These are phyloP conservation scores for Dissophora globulifera DNA, from an alignment of 192 early-diverging fungal genomes.

Conservation along the genomic window DNA sequence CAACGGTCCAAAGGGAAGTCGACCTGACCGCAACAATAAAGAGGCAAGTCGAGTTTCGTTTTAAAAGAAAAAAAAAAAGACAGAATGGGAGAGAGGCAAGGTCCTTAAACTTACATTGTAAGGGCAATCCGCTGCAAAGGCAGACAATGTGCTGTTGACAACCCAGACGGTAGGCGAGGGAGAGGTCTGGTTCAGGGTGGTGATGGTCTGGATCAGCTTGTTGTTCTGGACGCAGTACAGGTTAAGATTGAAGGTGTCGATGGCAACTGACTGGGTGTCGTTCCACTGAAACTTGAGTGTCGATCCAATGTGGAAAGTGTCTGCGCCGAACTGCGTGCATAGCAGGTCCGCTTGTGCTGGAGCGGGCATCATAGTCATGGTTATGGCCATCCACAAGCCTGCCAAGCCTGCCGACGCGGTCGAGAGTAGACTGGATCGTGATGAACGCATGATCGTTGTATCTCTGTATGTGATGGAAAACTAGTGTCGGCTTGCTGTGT, in stretches of 20 bases:
- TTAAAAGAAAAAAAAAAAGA: conserved; percentile 5
- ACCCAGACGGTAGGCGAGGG: conserved; percentile 14
- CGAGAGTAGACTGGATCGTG: conserved; percentile 16
- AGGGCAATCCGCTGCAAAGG: conserved; percentile 3
- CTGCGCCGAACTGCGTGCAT: conserved; percentile 20
- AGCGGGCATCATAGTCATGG: background rate
- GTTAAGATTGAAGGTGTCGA: conserved; percentile 31
- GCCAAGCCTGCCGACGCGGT: background rate
- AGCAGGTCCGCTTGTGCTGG: conserved; percentile 17
- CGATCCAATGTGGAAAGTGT: conserved; percentile 35
- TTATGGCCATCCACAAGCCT: background rate
- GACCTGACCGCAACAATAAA: background rate
- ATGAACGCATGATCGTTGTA: conserved; percentile 9
- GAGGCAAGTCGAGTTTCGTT: background rate
- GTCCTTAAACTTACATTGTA: conserved; percentile 22
- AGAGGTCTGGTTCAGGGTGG: conserved; percentile 23
- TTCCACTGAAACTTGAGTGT: conserved; percentile 35
- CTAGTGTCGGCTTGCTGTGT: conserved; percentile 3
- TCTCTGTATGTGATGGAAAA: background rate
- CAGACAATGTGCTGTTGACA: conserved; percentile 10
- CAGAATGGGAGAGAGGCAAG: background rate
- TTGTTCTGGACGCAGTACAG: conserved; percentile 37
- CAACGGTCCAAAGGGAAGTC: background rate
- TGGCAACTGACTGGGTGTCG: conserved; percentile 14
- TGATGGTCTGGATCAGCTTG: conserved; percentile 18